Base-by-base conservation (phyloP, 139 green algal genomes). In the Coelastrella sp. region DNA sequence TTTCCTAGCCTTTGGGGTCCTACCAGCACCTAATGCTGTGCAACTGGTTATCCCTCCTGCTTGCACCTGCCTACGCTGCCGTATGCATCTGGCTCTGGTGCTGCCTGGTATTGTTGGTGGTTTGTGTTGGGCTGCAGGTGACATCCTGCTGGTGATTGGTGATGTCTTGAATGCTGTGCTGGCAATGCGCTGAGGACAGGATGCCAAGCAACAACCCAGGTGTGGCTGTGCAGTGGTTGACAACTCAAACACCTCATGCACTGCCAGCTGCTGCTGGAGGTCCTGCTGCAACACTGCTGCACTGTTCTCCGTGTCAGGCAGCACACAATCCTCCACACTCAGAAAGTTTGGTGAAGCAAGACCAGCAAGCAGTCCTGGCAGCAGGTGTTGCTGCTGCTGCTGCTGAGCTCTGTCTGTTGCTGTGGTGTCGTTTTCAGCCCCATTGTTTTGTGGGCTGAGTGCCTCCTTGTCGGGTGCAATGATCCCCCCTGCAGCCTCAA, bases 131-230 rank as follows among this genome's bases (percentile, higher is more conserved):
- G n/a, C 76, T 65, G 78, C 15, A 49, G 35, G 35, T 49, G 35
- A 7, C 56, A 24, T 20, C 11, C 10, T 22, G 20, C 25, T 57
- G 8, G 59, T 19, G 22, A 58, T 63, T 63, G 80, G 14, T 19
- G 80, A 63, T 8, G 65, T 65, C 60, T 49, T 80, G 24, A 84
- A 58, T 25, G 57, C 22, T 60, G 73, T 73, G 72, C 72, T 80
- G 7, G 25, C 7, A 20, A 90, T 58, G n/a, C 57, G 72, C 25
- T 84, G 63, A 8, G 73, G 73, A 19, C 85, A 90, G 12, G 63
- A 73, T 49, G 72, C 85, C 76, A 90, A 90, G 85, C 85, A 90
- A 58, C 85, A 90, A 14, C 73, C 73, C 17, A 15, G 61, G 14
- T 80, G 82, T 24, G 65, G 65, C 17, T 22, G 6, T 19, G 70